phyloP scores from a whole-genome alignment of 345 rosid species.

The Gossypium stocksii region DNA sequence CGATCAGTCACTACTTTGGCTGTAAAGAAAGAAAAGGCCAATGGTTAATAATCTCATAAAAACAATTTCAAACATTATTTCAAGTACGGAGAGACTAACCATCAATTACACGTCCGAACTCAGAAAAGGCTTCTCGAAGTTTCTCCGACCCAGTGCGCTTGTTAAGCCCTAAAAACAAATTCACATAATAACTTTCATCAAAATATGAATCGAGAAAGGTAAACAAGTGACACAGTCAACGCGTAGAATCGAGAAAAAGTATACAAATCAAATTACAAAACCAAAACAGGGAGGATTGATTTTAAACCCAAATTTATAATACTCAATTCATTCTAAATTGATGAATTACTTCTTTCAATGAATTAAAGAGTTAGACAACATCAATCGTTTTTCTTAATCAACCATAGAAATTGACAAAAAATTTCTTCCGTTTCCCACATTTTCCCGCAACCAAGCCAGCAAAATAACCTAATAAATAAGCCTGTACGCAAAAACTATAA shows the following conservation, averaged over 20 bases:
- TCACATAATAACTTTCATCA: neutral
- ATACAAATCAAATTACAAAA: neutral
- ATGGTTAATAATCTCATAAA: neutral
- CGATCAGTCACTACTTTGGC: constrained; percentile 82
- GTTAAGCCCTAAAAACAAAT: constrained; percentile 60
- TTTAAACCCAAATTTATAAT: neutral
- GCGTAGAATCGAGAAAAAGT: neutral
- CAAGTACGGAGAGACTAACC: constrained; percentile 40
- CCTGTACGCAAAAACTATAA: no score
- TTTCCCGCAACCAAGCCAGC: neutral
- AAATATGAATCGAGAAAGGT: neutral
- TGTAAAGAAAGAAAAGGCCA: constrained; percentile 25
- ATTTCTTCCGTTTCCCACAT: neutral
- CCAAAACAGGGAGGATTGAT: neutral
- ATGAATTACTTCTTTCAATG: neutral
- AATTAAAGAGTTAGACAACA: neutral
- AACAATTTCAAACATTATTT: neutral
- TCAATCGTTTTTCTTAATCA: neutral
- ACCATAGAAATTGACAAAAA: neutral
- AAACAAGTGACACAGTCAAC: no score
- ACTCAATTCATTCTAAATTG: neutral
- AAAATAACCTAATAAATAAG: neutral
- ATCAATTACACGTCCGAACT: constrained; percentile 75
- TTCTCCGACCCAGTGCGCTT: constrained; percentile 72
- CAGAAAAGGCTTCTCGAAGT: constrained; percentile 60